phyloP scores from a whole-genome alignment of 1,284 basidiomycete genomes.

The Fomes fomentarius region DNA sequence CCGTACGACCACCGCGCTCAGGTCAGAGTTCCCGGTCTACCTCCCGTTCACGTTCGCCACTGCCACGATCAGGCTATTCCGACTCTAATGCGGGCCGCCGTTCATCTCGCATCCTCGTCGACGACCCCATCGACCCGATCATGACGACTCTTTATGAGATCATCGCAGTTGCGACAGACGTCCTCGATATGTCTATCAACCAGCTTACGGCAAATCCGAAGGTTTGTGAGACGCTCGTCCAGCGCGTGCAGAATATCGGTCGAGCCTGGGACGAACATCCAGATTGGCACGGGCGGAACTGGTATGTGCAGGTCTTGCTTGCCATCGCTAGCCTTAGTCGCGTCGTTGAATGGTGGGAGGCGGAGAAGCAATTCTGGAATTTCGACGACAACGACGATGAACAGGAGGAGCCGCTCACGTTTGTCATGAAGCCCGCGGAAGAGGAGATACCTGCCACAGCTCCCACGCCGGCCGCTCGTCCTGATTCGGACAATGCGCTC shows the following conservation, averaged over 20 bases:
- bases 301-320: conserved; percentile 97
- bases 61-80: conserved; percentile 75
- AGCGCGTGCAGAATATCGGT: conserved; percentile 89
- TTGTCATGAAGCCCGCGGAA: conserved; percentile 84
- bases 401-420: conserved; percentile 85
- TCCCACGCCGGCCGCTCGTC: conserved; percentile 44
- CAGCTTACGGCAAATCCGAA: conserved; percentile 87
- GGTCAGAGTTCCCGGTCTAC: conserved; percentile 92
- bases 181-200: conserved; percentile 87
- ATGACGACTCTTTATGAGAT: conserved; percentile 92
- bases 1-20: conserved; percentile 67
- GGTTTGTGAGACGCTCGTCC: conserved; percentile 85
- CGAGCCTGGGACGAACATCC: conserved; percentile 97
- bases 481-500: conserved; percentile 38
- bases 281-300: conserved; percentile 96
- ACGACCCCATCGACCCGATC: conserved; percentile 87
- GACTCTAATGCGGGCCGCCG: conserved; percentile 68
- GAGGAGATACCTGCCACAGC: conserved; percentile 46
- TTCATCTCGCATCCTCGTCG: conserved; percentile 72
- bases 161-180: conserved; percentile 93
- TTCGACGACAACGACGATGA: conserved; percentile 94
- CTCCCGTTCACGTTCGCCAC: conserved; percentile 92
- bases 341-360: conserved; percentile 99
- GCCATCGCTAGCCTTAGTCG: conserved; percentile 96
- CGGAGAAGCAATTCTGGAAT: conserved; percentile 99